Percentiles rank a stretch among this genome's conserved stretches.
These are phyloP conservation scores for Sechiopsis laciniata DNA, from an alignment of 306 rosid species.

Conservation along the genomic window DNA sequence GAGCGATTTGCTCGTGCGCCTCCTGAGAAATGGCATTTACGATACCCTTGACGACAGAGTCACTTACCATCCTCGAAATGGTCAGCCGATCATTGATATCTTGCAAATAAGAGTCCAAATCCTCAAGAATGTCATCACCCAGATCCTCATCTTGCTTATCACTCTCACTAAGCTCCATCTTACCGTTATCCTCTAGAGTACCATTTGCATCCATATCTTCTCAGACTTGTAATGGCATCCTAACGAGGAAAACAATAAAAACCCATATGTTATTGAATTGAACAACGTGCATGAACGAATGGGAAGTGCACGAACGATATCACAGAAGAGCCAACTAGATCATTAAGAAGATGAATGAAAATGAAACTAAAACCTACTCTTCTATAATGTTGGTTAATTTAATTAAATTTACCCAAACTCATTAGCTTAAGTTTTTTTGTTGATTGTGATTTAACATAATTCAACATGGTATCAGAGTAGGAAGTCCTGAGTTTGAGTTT, in stretches of 20 bases:
- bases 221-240: conserved; percentile 32
- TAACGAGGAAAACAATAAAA: conserved; percentile 3
- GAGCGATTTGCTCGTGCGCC: conserved; percentile 61
- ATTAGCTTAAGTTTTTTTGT: no score
- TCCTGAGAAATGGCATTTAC: conserved; percentile 61
- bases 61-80: conserved; percentile 84
- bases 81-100: conserved; percentile 56
- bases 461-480: neutral
- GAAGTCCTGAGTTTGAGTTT: no score
- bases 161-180: conserved; percentile 24
- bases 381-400: neutral
- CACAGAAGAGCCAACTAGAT: neutral
- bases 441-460: neutral
- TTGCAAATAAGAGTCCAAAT: conserved; percentile 50
- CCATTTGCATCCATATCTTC: conserved; percentile 33
- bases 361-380: neutral
- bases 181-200: conserved; percentile 22
- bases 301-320: neutral
- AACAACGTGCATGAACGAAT: neutral
- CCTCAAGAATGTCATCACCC: conserved; percentile 46
- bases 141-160: conserved; percentile 35
- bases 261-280: neutral
- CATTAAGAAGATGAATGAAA: conserved; percentile 7
- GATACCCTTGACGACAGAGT: conserved; percentile 70
- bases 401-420: no score